phyloP scores from a whole-genome alignment of 129 eudicot genomes.

The Lactuca saligna region DNA sequence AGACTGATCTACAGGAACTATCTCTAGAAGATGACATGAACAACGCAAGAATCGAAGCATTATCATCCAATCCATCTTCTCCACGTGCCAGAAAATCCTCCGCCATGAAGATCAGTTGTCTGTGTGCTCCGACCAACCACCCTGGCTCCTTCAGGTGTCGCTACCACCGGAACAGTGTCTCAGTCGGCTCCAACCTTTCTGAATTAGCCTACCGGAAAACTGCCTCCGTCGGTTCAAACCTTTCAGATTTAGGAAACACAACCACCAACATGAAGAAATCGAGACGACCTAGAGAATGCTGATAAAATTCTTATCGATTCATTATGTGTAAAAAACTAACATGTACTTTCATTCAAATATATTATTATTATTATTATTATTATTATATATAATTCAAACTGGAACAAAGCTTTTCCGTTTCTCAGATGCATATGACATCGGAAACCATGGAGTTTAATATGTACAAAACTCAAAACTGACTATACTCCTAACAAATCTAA shows the following conservation, averaged over 20 bases:
- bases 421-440: constrained; percentile 26
- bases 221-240: constrained; percentile 34
- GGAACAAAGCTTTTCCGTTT: constrained; percentile 18
- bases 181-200: constrained; percentile 60
- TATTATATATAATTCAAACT: constrained; percentile 15
- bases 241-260: constrained; percentile 19
- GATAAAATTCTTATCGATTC: neutral
- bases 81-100: constrained; percentile 33
- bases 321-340: neutral
- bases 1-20: constrained; percentile 10
- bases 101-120: constrained; percentile 40
- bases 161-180: constrained; percentile 54
- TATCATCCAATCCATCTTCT: constrained; percentile 39
- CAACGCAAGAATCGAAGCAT: constrained; percentile 4
- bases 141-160: constrained; percentile 84
- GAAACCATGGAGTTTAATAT: constrained; percentile 30
- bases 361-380: constrained; percentile 13
- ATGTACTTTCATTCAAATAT: constrained; percentile 7
- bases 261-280: constrained; percentile 1
- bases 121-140: constrained; percentile 85
- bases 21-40: constrained; percentile 30
- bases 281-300: constrained; percentile 27
- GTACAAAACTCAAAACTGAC: constrained; percentile 26
- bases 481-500: constrained; percentile 1
- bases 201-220: constrained; percentile 32